These are phyloP conservation scores for Colletotrichum karsti DNA, from an alignment of 2,329 filamentous ascomycete species.

Conservation along the genomic window DNA sequence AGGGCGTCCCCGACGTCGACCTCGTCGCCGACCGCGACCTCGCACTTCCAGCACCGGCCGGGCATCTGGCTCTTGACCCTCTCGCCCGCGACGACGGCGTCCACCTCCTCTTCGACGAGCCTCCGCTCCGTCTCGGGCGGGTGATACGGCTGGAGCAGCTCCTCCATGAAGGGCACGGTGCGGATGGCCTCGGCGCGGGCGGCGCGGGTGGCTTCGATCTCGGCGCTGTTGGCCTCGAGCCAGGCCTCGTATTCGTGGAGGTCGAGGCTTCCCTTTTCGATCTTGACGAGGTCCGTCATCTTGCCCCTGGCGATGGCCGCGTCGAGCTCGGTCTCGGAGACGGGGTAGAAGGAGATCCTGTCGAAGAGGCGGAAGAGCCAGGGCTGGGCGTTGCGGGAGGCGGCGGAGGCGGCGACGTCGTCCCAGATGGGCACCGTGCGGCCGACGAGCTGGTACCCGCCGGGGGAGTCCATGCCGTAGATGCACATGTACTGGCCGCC, in stretches of 20 bases:
- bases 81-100: constrained; percentile 32
- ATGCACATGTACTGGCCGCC: constrained; percentile 49
- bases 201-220: constrained; percentile 32
- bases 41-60: constrained; percentile 43
- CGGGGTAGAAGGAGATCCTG: constrained; percentile 41
- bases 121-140: constrained; percentile 19
- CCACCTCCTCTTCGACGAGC: not conserved
- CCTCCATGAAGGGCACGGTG: constrained; percentile 37
- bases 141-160: constrained; percentile 37
- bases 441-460: constrained; percentile 47
- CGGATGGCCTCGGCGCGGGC: constrained; percentile 36
- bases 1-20: constrained; percentile 39
- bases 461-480: constrained; percentile 46
- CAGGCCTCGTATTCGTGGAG: constrained; percentile 41
- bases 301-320: constrained; percentile 22
- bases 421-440: constrained; percentile 45
- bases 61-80: constrained; percentile 41
- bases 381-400: constrained; percentile 14
- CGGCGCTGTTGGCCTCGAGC: constrained; percentile 37
- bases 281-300: constrained; percentile 34
- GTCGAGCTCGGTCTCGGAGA: constrained; percentile 39
- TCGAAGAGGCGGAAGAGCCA: constrained; percentile 44
- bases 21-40: constrained; percentile 34
- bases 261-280: constrained; percentile 38
- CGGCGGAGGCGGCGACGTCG: constrained; percentile 19